Conservation (phyloP, 805 yeast genomes). For the Saccharomycopsis capsularis region DNA sequence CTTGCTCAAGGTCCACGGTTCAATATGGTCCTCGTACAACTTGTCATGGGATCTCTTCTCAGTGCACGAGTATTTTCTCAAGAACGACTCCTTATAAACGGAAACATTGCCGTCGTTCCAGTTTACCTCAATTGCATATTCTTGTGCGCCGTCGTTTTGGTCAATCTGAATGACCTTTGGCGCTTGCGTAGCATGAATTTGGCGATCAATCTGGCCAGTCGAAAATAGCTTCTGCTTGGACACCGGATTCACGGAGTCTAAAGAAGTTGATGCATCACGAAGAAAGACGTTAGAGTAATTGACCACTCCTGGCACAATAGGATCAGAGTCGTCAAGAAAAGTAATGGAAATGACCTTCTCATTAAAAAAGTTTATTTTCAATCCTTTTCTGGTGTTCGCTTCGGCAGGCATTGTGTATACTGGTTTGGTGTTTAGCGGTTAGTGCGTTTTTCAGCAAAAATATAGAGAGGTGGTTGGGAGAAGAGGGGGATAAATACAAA, state of each 20-base stretch:
- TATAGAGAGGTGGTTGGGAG: too few species aligned
- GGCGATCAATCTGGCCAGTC: constrained; percentile 40
- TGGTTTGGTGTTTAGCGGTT: too few species aligned
- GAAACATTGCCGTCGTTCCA: constrained; percentile 44
- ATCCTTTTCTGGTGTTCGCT: too few species aligned
- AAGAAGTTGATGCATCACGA: constrained; percentile 54
- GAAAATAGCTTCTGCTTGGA: constrained; percentile 60
- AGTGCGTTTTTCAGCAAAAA: too few species aligned
- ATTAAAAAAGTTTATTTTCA: constrained; percentile 22
- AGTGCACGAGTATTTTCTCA: constrained; percentile 36
- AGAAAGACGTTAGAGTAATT: constrained; percentile 48
- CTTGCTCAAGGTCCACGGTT: constrained; percentile 9
- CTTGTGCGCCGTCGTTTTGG: constrained; percentile 9
- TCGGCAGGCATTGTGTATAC: too few species aligned
- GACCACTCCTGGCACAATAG: constrained; percentile 24
- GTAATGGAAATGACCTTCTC: constrained; percentile 20
- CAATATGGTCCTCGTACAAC: constrained; percentile 16
- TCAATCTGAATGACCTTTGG: constrained; percentile 5
- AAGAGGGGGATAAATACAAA: too few species aligned
- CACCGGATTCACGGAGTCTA: constrained; percentile 43
- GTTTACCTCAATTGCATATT: constrained; percentile 34
- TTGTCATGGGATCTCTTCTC: constrained; percentile 27
- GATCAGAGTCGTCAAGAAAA: constrained; percentile 15
- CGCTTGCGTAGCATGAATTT: constrained; percentile 31
- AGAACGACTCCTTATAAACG: constrained; percentile 39